phyloP scores from a whole-genome alignment of 768 basidiomycete species.

The Tylopilus sp. region DNA sequence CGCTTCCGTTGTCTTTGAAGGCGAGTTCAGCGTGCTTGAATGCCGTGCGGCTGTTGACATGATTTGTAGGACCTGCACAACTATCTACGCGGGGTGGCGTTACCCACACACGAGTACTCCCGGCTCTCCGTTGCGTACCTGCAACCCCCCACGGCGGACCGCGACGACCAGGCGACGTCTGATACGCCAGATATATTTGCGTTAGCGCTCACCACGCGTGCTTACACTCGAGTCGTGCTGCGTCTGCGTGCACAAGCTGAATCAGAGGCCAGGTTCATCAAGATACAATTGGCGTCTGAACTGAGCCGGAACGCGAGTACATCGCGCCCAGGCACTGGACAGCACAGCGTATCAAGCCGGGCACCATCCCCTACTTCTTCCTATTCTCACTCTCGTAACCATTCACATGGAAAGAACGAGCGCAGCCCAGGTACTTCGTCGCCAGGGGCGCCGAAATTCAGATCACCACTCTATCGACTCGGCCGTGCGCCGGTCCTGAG shows the following conservation, averaged over 20 bases:
- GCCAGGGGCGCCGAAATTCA: conserved; percentile 38
- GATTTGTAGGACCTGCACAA: conserved; percentile 63
- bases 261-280: conserved; percentile 37
- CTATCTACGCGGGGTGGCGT: conserved; percentile 76
- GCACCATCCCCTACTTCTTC: conserved; percentile 60
- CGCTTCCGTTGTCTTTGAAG: conserved; percentile 58
- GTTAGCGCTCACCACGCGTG: conserved; percentile 60
- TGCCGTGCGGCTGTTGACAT: conserved; percentile 6
- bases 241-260: conserved; percentile 80
- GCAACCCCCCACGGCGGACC: conserved; percentile 41
- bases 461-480: conserved; percentile 66
- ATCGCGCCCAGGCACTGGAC: conserved; percentile 26
- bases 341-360: conserved; percentile 51
- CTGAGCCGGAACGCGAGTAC: neutral
- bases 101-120: conserved; percentile 71
- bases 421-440: conserved; percentile 22
- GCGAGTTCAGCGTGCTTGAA: conserved; percentile 35
- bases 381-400: conserved; percentile 33
- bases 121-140: conserved; percentile 56
- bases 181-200: conserved; percentile 43
- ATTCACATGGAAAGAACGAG: conserved; percentile 36
- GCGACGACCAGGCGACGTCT: conserved; percentile 40
- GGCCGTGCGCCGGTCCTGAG: conserved; percentile 74
- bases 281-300: conserved; percentile 10
- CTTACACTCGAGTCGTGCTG: conserved; percentile 78